Conservation (phyloP, 106 monocot species). For the Dendrobium nobile region DNA sequence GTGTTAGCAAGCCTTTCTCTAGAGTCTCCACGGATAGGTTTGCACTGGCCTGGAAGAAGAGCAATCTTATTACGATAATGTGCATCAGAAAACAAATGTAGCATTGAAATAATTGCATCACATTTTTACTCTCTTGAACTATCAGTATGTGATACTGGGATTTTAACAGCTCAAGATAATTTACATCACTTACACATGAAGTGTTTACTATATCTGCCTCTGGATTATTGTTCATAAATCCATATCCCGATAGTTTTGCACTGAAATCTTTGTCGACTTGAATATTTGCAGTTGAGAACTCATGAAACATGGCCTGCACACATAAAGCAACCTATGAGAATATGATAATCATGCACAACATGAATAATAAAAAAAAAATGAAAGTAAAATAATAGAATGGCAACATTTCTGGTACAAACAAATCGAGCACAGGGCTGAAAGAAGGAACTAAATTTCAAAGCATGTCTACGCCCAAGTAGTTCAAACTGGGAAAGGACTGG, state of each 20-base stretch:
- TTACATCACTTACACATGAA: slow-evolving; percentile 39
- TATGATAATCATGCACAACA: too few species aligned
- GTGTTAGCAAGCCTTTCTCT: slow-evolving; percentile 70
- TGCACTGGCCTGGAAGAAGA: slow-evolving; percentile 33
- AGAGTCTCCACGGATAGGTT: slow-evolving; percentile 62
- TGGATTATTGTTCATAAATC: slow-evolving; percentile 42
- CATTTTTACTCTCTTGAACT: background rate
- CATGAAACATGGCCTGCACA: slow-evolving; percentile 70
- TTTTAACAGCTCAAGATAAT: slow-evolving; percentile 12
- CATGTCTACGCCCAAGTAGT: too few species aligned
- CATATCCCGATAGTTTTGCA: slow-evolving; percentile 82
- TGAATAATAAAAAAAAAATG: too few species aligned
- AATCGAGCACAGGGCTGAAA: too few species aligned
- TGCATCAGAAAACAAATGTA: background rate
- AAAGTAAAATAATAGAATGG: too few species aligned
- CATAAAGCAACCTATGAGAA: background rate
- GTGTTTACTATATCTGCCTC: slow-evolving; percentile 46
- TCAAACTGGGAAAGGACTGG: too few species aligned
- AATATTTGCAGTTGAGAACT: slow-evolving; percentile 71
- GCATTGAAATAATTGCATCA: background rate
- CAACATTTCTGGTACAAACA: too few species aligned
- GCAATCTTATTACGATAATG: background rate
- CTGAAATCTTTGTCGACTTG: slow-evolving; percentile 82
- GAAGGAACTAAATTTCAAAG: too few species aligned
- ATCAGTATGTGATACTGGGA: too few species aligned